These are phyloP conservation scores for Tolypocladium capitatum DNA, from an alignment of 2,329 filamentous ascomycete species.

Conservation along the genomic window DNA sequence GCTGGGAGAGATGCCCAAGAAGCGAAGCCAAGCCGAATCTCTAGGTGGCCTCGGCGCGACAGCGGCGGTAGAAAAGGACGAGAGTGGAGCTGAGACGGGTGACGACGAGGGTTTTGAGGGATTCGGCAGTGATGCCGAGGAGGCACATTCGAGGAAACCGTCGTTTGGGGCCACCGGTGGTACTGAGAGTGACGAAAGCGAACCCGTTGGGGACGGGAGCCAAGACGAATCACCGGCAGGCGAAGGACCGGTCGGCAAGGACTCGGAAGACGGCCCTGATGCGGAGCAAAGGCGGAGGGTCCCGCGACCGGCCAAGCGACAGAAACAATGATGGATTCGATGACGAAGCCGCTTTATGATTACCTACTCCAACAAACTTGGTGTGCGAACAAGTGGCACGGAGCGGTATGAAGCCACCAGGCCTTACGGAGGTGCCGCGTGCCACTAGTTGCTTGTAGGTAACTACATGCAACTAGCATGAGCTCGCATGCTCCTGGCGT, in stretches of 20 bases:
- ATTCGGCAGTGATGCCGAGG: slow-evolving; percentile 22
- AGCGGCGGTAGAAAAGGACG: slow-evolving; percentile 13
- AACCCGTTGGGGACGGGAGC: slow-evolving; percentile 12
- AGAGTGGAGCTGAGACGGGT: slow-evolving; percentile 18
- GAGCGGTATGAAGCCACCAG: neutral
- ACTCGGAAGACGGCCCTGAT: neutral
- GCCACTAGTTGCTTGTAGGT: neutral
- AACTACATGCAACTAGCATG: neutral
- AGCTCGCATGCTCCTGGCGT: neutral
- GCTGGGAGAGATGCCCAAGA: slow-evolving; percentile 75
- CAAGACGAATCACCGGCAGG: slow-evolving; percentile 9
- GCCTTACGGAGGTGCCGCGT: neutral
- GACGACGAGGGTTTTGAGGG: slow-evolving; percentile 26
- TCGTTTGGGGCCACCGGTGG: slow-evolving; percentile 17
- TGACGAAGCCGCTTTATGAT: slow-evolving; percentile 4
- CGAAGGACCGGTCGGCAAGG: neutral
- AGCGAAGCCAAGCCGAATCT: slow-evolving; percentile 53
- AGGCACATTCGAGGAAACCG: slow-evolving; percentile 15
- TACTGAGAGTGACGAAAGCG: slow-evolving; percentile 25
- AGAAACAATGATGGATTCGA: slow-evolving; percentile 9
- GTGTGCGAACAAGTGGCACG: neutral
- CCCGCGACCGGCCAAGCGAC: slow-evolving; percentile 12
- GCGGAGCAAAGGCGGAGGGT: neutral
- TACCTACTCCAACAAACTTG: slow-evolving; percentile 5
- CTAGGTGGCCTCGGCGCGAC: slow-evolving; percentile 27